A percentile compares a stretch with the other conserved stretches of the same genome.
Conservation (phyloP, 805 yeast species). For the Pichia membranifaciens region DNA sequence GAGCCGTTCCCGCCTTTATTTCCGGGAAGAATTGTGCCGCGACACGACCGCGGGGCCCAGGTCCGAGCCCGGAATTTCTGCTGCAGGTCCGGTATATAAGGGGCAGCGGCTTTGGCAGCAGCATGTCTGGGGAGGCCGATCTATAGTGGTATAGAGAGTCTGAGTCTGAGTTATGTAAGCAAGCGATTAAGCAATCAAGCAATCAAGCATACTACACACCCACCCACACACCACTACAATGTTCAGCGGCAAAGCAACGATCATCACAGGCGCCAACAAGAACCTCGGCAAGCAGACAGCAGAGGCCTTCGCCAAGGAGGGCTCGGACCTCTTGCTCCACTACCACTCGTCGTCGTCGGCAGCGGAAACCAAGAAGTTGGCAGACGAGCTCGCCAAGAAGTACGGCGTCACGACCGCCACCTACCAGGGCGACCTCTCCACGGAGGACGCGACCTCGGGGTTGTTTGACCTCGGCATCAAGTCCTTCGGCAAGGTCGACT, state of each 20-base stretch:
- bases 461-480: slow-evolving; percentile 42
- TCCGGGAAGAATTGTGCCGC: slow-evolving; percentile 8
- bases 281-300: slow-evolving; percentile 20
- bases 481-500: slow-evolving; percentile 47
- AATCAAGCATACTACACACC: neutral
- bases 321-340: slow-evolving; percentile 49
- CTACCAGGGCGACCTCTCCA: slow-evolving; percentile 38
- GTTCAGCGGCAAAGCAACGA: slow-evolving; percentile 15
- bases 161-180: neutral
- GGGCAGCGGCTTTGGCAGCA: too few species aligned
- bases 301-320: slow-evolving; percentile 50
- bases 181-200: neutral
- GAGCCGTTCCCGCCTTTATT: too few species aligned
- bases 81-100: too few species aligned
- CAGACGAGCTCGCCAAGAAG: slow-evolving; percentile 30
- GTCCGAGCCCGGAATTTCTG: too few species aligned
- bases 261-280: slow-evolving; percentile 20
- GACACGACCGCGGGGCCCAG: slow-evolving; percentile 2
- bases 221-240: neutral
- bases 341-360: slow-evolving; percentile 43
- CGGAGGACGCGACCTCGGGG: slow-evolving; percentile 36
- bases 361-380: slow-evolving; percentile 33
- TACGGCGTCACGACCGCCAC: slow-evolving; percentile 38
- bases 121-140: too few species aligned
- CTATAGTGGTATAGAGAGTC: too few species aligned